A percentile compares a stretch with the other conserved stretches of the same genome.
phyloP scores from a whole-genome alignment of 768 basidiomycete genomes.

The Boletellus ananiceps region DNA sequence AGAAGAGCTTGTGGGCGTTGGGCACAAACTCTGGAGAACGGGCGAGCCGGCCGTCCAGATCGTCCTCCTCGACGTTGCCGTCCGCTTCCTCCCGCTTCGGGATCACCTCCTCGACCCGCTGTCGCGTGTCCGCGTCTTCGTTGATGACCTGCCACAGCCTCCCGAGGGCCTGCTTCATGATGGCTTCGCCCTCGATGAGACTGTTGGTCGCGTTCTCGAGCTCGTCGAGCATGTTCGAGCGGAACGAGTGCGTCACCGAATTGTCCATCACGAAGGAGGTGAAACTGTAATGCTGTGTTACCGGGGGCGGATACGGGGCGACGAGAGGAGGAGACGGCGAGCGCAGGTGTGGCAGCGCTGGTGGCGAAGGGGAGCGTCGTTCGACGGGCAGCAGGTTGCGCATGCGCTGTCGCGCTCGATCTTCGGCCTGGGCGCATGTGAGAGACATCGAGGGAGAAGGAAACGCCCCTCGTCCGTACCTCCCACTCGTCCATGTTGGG shows the following conservation, averaged over 20 bases:
- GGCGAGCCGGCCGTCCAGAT: slow-evolving; percentile 41
- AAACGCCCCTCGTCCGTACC: slow-evolving; percentile 36
- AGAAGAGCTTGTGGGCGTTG: slow-evolving; percentile 61
- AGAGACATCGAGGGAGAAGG: slow-evolving; percentile 8
- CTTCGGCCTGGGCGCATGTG: slow-evolving; percentile 54
- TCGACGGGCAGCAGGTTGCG: slow-evolving; percentile 58
- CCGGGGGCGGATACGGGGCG: slow-evolving; percentile 70
- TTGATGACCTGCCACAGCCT: slow-evolving; percentile 77
- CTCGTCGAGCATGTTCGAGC: slow-evolving; percentile 71
- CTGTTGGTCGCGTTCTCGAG: slow-evolving; percentile 78
- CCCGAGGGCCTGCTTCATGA: slow-evolving; percentile 69
- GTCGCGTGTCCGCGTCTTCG: slow-evolving; percentile 52
- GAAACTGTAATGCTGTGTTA: slow-evolving; percentile 65
- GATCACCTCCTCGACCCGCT: slow-evolving; percentile 40
- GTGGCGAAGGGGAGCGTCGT: slow-evolving; percentile 66
- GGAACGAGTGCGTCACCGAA: slow-evolving; percentile 78
- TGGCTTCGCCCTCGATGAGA: slow-evolving; percentile 78
- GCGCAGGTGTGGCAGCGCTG: slow-evolving; percentile 67
- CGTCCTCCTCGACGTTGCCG: slow-evolving; percentile 40
- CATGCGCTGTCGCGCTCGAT: slow-evolving; percentile 77
- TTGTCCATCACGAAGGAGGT: slow-evolving; percentile 85
- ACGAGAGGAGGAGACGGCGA: slow-evolving; percentile 75
- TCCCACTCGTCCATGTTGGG: slow-evolving; percentile 84
- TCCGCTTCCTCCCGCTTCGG: slow-evolving; percentile 70
- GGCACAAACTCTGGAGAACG: slow-evolving; percentile 67